Conservation (phyloP, 345 rosid genomes). For the Arabis alpina region DNA sequence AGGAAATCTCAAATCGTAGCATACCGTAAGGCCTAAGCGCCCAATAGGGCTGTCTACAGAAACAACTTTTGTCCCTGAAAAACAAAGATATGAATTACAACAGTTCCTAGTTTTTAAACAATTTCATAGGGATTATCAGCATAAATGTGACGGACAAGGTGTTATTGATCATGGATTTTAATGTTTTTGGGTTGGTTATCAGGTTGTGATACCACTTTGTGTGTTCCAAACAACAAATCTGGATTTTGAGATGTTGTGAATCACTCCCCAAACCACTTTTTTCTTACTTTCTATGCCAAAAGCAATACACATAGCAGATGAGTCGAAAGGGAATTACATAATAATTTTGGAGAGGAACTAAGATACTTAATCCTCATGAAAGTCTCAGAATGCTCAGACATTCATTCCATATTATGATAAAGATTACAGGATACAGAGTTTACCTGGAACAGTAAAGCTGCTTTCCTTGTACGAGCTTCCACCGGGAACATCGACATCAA, state of each 20-base stretch:
- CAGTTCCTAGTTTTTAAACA: neutral
- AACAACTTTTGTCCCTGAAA: slow-evolving; percentile 71
- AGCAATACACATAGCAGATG: neutral
- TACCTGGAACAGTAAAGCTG: slow-evolving; percentile 91
- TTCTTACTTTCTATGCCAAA: neutral
- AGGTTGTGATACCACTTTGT: neutral
- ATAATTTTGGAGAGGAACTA: neutral
- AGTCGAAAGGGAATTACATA: too few relatives aligned
- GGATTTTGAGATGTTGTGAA: neutral
- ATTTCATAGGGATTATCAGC: neutral
- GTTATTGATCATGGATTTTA: slow-evolving; percentile 8
- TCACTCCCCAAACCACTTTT: neutral
- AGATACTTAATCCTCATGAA: neutral
- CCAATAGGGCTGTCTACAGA: slow-evolving; percentile 82
- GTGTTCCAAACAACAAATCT: neutral
- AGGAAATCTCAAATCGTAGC: slow-evolving; percentile 93
- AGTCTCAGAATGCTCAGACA: neutral
- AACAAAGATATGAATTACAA: slow-evolving; percentile 5
- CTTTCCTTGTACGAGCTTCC: slow-evolving; percentile 87
- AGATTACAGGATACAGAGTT: neutral
- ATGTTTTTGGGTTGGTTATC: neutral
- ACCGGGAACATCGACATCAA: slow-evolving; percentile 93
- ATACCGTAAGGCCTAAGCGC: slow-evolving; percentile 82
- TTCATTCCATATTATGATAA: neutral
- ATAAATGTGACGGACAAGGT: neutral